Evolutionary conservation across 805 yeast genomes (phyloP), one percentile per base, ranked within the genome.

Genomic region (Hanseniaspora mollemarum): DNA sequence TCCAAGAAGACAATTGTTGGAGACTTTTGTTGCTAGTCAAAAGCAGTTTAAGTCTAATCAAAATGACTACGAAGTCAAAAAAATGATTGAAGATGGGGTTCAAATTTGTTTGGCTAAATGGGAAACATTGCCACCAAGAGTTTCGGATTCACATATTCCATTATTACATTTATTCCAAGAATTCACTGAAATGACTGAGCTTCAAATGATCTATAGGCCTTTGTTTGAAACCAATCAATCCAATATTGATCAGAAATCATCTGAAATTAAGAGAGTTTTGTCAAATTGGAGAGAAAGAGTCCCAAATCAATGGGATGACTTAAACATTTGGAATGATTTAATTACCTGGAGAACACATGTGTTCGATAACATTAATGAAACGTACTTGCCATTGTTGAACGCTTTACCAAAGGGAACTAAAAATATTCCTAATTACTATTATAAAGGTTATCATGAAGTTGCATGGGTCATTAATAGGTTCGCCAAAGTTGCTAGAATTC

Each of bases 321-420:
- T 92, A 60, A 90, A 87, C 62, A 77, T 88, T 54, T 92, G 99
- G 99, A 88, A 94, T 57, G 99, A 92, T 62, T 69, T 92, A 54
- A 95, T 92, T 3, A 88, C 97, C 0, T 92, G 99, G 99, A 76
- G 99, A 58, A 97, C 92, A 66, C 97, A 92, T 68, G 96, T 95
- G 0, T 92, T 94, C 73, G 88, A 86, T 56, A 96, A 90, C 24
- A 88, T 92, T 58, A 92, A 92, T 71, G 84, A 84, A 63, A 94
- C 86, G 1, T 92, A 92, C 65, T 75, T 88, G 74, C 97, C 97
- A 8, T 74, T 94, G 60, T 83, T 88, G 54, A 94, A 95, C 1
- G 78, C 86, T 1, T 62, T 86, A 32, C 95, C 86, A 59, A 87
- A 83, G 54, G 71, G 74, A 1, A 77, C 80, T 40, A 79, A 80